Percentiles rank a stretch among this genome's conserved stretches.
These are phyloP conservation scores for Sanghuangporus weigelae DNA, from an alignment of 1,284 basidiomycete species.

Conservation along the genomic window DNA sequence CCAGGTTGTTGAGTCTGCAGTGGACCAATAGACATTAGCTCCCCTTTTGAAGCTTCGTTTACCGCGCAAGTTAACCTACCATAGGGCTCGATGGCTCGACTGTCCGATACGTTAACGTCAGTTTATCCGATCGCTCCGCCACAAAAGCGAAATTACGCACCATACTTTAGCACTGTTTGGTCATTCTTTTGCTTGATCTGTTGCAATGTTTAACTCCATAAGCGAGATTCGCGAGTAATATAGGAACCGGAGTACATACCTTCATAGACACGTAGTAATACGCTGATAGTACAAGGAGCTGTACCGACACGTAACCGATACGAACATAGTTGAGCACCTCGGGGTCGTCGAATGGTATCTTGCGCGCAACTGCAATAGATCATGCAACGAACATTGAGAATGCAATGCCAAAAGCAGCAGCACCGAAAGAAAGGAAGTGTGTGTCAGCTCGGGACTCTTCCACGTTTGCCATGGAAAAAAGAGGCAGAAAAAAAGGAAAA, in stretches of 20 bases:
- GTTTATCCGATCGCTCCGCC: not conserved
- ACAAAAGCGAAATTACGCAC: constrained; percentile 34
- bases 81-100: constrained; percentile 59
- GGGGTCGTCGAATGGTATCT: constrained; percentile 90
- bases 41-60: no score
- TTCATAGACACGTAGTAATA: constrained; percentile 70
- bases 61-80: constrained; percentile 33
- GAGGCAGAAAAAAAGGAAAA: not conserved
- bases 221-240: not conserved
- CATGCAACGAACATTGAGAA: not conserved
- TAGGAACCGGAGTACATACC: not conserved
- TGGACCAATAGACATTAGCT: not conserved
- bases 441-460: not conserved
- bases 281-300: constrained; percentile 60
- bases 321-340: constrained; percentile 80
- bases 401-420: not conserved
- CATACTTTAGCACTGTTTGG: constrained; percentile 92
- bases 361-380: constrained; percentile 65
- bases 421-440: not conserved
- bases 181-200: constrained; percentile 95
- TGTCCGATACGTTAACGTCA: constrained; percentile 23
- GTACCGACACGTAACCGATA: constrained; percentile 75
- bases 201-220: not conserved
- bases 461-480: not conserved
- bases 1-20: constrained; percentile 46